Base-by-base conservation (phyloP, 2,329 filamentous ascomycete species). In the Phaeosphaeriaceae sp. region DNA sequence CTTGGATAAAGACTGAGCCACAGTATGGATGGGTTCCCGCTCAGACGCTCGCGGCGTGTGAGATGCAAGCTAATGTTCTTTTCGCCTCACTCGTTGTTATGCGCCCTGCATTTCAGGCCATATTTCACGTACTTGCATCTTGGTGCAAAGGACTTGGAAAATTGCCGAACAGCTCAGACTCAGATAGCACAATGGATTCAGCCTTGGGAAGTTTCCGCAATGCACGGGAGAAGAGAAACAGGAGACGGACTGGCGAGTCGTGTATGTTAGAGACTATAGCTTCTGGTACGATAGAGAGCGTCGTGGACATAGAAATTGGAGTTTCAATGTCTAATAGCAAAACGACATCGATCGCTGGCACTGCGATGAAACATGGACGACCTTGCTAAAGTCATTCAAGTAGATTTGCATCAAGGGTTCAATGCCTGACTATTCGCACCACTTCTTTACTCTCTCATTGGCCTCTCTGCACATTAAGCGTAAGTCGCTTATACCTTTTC, bases 401-500 rank as follows among this genome's bases (percentile, higher is more conserved):
- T 26, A 11, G 11, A 26, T 26, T 2, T 8, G 11, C 11, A 26
- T 26, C 23, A 6, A 26, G 23, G 11, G 11, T 2, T 11, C 11
- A 8, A 6, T 26, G 23, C 23, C 11, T 26, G 23, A 6, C 23
- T 26, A 11, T 26, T 26, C 3, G 23, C 11, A 26, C 23, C 11
- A 26, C 11, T 26, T 9, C 2, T 26, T 26, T 2, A n/a, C 11
- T 26, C 23, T 26, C 11, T 26, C 23, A 3, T 11, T 26, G 23
- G 23, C n/a, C 23, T n/a, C 23, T 26, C 23, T 26, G 23, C 11
- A 8, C 23, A 26, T 11, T 26, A 26, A 26, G 23, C 23, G n/a
- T 34, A 15, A 34, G n/a, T 7, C 4, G 28, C 20, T 51, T 33
- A 62, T 9, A 63, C 60, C 55, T 64, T 63, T 42, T 61, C 58